A percentile compares a stretch with the other conserved stretches of the same genome.
Conservation (phyloP, 352 stramenopile species). For the Globisporangium cystogenes region DNA sequence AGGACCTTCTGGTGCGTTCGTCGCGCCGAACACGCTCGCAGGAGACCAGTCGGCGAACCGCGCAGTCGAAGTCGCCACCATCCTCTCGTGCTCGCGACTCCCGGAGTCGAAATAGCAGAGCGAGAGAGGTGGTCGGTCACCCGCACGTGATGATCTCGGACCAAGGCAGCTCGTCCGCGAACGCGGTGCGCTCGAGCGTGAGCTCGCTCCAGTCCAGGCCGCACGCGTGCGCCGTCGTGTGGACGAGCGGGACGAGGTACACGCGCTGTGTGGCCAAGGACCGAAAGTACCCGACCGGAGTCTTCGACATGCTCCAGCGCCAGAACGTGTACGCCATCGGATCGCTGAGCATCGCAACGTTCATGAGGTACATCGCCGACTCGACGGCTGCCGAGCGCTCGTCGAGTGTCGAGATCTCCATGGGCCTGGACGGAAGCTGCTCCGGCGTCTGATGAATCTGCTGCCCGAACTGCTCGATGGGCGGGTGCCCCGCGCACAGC, state of each 20-base stretch:
- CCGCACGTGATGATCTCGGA: slow-evolving; percentile 8
- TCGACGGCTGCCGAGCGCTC: not conserved
- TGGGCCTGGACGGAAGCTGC: not conserved
- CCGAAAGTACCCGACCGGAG: slow-evolving; percentile 4
- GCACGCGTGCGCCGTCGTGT: not conserved
- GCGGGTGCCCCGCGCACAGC: not conserved
- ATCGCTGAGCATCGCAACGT: slow-evolving; percentile 11
- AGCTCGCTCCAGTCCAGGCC: slow-evolving; percentile 6
- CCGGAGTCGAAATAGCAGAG: too few species aligned
- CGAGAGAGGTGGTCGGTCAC: too few species aligned
- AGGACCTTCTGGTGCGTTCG: not conserved
- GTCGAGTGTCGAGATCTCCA: slow-evolving; percentile 1
- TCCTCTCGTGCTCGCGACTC: too few species aligned
- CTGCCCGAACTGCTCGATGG: not conserved
- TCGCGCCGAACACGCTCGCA: slow-evolving; percentile 32
- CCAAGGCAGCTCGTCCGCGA: not conserved
- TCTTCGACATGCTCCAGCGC: not conserved
- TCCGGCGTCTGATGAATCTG: not conserved
- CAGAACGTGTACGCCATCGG: not conserved
- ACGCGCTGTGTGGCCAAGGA: slow-evolving; percentile 3
- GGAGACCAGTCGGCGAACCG: slow-evolving; percentile 34
- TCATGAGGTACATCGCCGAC: slow-evolving; percentile 7
- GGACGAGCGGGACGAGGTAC: slow-evolving; percentile 3
- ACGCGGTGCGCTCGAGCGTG: slow-evolving; percentile 1
- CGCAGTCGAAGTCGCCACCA: not conserved